Evolutionary conservation across 352 stramenopile species (phyloP), one percentile per base, ranked within the genome.

Genomic region (Phytophthora vignae): DNA sequence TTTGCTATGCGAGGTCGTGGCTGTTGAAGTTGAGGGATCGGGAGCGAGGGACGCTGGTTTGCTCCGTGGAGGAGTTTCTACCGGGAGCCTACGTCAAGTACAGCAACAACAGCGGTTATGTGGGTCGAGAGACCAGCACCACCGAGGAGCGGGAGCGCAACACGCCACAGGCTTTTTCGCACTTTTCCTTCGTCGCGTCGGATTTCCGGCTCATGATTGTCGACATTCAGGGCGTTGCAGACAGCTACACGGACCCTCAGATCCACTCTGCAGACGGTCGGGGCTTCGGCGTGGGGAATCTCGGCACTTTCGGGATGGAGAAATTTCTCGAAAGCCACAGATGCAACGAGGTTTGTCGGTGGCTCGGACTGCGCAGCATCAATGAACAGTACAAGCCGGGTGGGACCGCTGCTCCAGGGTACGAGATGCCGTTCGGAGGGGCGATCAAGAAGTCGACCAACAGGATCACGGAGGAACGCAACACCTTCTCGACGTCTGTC

Each of bases 201-300:
- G 88, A 95, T 69, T 95, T 92, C 50, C 79, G 87, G 5, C 77
- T 95, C 33, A 95, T 97, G 87, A 86, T 95, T 63, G 86, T 95
- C 21, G 90, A 96, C 60, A 92, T 97, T 54, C 90, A 97, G 72
- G 90, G 88, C 42, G 85, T 97, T 6, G 83, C 93, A 49, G 87
- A 95, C 55, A 90, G 83, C 59, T 95, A 97, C 64, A 95, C 88
- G 2, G 88, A 95, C 56, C 88, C 88, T 12, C 88, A 95, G 58
- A 95, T 95, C 66, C 88, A 95, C 58, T 92, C 88, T 3, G 82
- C 85, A 14, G 88, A 95, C 63, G 88, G 88, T 17, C 79, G 83
- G 2, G 88, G 88, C 10, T 97, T 97, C 73, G 90, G 90, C 14
- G 86, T 90, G 6, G 90, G 90, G 14, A 97, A 97, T 42, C 69